These are phyloP conservation scores for Torulaspora microellipsoides DNA, from an alignment of 805 yeast species.

Conservation along the genomic window DNA sequence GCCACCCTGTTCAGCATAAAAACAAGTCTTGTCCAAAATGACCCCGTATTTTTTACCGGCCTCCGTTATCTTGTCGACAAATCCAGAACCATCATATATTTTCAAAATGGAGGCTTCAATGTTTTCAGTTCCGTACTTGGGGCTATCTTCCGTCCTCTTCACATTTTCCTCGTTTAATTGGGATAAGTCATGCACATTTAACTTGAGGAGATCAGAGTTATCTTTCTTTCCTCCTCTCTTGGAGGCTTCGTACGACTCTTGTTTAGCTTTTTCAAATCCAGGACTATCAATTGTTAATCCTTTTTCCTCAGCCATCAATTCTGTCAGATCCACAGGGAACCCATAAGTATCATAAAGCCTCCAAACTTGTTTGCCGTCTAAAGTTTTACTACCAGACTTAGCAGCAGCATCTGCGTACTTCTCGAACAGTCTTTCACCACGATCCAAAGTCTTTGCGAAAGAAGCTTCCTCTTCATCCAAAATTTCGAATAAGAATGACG, in stretches of 20 bases:
- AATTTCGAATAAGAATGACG: conserved; percentile 77
- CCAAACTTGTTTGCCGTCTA: conserved; percentile 96
- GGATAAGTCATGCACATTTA: conserved; percentile 88
- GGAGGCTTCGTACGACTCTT: conserved; percentile 89
- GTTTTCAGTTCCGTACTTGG: conserved; percentile 70
- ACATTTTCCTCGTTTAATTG: conserved; percentile 54
- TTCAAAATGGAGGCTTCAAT: conserved; percentile 66
- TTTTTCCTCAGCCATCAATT: conserved; percentile 98
- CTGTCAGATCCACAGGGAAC: conserved; percentile 96
- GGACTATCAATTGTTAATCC: conserved; percentile 87
- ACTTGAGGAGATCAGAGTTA: conserved; percentile 60
- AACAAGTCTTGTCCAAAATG: conserved; percentile 82
- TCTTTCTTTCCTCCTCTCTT: conserved; percentile 72
- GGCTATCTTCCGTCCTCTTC: conserved; percentile 78
- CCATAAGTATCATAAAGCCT: conserved; percentile 97
- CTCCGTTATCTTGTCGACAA: conserved; percentile 48
- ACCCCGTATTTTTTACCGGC: conserved; percentile 64
- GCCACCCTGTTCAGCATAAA: conserved; percentile 99
- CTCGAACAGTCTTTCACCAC: conserved; percentile 96
- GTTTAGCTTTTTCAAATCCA: conserved; percentile 87
- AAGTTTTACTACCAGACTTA: conserved; percentile 64
- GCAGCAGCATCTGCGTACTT: conserved; percentile 83
- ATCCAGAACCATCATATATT: conserved; percentile 61
- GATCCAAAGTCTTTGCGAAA: conserved; percentile 90
- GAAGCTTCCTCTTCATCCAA: conserved; percentile 94